A percentile compares a stretch with the other conserved stretches of the same genome.
Evolutionary conservation across 768 basidiomycete species (phyloP).

Genomic region (Psilocybe subaeruginosa): DNA sequence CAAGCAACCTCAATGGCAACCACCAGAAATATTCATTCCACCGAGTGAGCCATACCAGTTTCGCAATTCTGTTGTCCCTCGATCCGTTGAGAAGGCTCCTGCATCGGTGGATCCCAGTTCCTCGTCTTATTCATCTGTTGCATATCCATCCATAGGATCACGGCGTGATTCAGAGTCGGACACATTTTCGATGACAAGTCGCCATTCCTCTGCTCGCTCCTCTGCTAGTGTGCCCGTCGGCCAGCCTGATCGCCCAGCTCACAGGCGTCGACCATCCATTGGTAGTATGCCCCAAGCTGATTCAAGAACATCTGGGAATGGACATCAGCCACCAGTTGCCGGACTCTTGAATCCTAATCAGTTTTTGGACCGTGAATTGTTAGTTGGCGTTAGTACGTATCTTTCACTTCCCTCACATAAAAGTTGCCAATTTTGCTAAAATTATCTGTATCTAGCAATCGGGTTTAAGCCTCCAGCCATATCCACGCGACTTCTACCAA

Average conservation of each 20-base stretch:
- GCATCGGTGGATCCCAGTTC: not conserved
- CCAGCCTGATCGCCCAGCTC: not conserved
- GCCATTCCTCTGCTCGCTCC: conserved; percentile 18
- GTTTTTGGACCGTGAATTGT: conserved; percentile 62
- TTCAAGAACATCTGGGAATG: conserved; percentile 2
- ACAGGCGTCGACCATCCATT: not conserved
- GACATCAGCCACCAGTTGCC: conserved; percentile 6
- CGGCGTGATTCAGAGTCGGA: conserved; percentile 21
- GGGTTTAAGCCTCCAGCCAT: conserved; percentile 67
- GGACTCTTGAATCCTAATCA: conserved; percentile 41
- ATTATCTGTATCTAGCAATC: conserved; percentile 49
- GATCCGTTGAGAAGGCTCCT: not conserved
- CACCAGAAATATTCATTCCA: not conserved
- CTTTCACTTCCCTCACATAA: not conserved
- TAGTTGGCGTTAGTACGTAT: conserved; percentile 66
- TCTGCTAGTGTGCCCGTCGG: conserved; percentile 7
- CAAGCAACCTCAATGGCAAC: not conserved
- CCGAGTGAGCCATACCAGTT: not conserved
- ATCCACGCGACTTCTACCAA: conserved; percentile 44
- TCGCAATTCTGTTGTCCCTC: not conserved
- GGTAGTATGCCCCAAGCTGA: not conserved
- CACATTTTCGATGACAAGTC: conserved; percentile 19
- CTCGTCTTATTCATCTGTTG: conserved; percentile 6
- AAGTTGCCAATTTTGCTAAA: conserved; percentile 7
- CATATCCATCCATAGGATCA: conserved; percentile 17